phyloP scores from a whole-genome alignment of 139 green algal genomes.

The Auxenochlorella pyrenoidosa region DNA sequence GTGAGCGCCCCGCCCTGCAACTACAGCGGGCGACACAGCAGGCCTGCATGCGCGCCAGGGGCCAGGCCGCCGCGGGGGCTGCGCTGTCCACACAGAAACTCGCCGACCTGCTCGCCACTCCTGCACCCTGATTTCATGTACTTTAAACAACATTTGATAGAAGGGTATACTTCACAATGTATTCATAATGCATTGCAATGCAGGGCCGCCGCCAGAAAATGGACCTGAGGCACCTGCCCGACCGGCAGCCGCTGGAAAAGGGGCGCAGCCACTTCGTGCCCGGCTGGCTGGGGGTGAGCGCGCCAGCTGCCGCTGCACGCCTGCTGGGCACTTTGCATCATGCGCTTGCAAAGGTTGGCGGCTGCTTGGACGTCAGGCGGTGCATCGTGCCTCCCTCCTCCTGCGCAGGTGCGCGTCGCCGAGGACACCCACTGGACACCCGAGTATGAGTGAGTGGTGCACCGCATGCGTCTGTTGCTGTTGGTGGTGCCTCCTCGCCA shows the following conservation, averaged over 20 bases:
- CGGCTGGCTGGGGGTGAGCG: slow-evolving; percentile 19
- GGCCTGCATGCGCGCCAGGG: too few relatives aligned
- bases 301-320: not conserved
- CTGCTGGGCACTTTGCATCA: too few relatives aligned
- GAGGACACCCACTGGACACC: not conserved
- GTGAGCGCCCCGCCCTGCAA: not conserved
- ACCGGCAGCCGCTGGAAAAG: not conserved
- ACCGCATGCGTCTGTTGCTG: not conserved
- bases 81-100: too few relatives aligned
- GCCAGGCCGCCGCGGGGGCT: too few relatives aligned
- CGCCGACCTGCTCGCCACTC: too few relatives aligned
- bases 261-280: not conserved
- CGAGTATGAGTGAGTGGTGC: not conserved
- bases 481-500: not conserved
- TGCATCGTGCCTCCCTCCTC: not conserved
- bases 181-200: too few relatives aligned
- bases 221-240: slow-evolving; percentile 8
- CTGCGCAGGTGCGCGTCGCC: not conserved
- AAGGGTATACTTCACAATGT: too few relatives aligned
- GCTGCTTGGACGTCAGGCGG: not conserved
- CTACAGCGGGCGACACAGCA: too few relatives aligned
- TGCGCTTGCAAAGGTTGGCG: too few relatives aligned
- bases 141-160: too few relatives aligned
- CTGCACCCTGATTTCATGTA: too few relatives aligned
- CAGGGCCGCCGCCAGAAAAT: not conserved